These are phyloP conservation scores for Ascochyta fabae DNA, from an alignment of 2,329 filamentous ascomycete species.

Conservation along the genomic window DNA sequence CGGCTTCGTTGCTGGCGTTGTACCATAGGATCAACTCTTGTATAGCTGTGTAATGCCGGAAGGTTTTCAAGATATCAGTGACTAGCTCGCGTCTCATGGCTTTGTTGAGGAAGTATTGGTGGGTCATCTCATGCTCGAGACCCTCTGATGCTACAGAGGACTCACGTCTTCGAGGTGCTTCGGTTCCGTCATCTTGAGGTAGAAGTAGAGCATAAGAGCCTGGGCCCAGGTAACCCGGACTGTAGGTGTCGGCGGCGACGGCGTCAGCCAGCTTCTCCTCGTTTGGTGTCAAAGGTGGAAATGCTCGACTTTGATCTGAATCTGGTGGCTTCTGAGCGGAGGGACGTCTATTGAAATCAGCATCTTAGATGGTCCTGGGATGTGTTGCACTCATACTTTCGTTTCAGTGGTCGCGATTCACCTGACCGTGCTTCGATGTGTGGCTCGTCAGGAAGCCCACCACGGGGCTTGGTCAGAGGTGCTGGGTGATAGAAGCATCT, in stretches of 20 bases:
- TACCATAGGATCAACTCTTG: slow-evolving; percentile 35
- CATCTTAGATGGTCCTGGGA: not conserved
- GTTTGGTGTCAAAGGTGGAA: slow-evolving; percentile 15
- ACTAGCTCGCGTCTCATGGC: slow-evolving; percentile 41
- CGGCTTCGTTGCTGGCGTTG: slow-evolving; percentile 38
- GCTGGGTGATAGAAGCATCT: slow-evolving; percentile 47
- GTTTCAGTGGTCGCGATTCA: slow-evolving; percentile 29
- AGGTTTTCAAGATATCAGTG: slow-evolving; percentile 32
- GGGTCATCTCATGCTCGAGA: slow-evolving; percentile 36
- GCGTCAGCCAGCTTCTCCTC: slow-evolving; percentile 40
- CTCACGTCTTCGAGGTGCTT: slow-evolving; percentile 24
- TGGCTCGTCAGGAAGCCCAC: slow-evolving; percentile 3
- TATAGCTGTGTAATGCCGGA: slow-evolving; percentile 37
- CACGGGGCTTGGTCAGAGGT: slow-evolving; percentile 40
- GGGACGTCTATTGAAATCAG: slow-evolving; percentile 26
- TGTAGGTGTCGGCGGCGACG: slow-evolving; percentile 41
- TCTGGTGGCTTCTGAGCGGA: slow-evolving; percentile 15
- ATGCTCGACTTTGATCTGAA: slow-evolving; percentile 14
- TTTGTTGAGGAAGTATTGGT: slow-evolving; percentile 41
- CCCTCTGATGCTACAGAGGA: slow-evolving; percentile 35
- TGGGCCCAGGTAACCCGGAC: slow-evolving; percentile 43
- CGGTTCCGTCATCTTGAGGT: slow-evolving; percentile 34
- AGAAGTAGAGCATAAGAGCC: slow-evolving; percentile 42
- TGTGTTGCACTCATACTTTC: slow-evolving; percentile 29
- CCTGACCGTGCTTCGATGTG: slow-evolving; percentile 10